A percentile compares a stretch with the other conserved stretches of the same genome.
Evolutionary conservation across 2,329 filamentous ascomycete species (phyloP).

Genomic region (Chaetoscypha palmicola): DNA sequence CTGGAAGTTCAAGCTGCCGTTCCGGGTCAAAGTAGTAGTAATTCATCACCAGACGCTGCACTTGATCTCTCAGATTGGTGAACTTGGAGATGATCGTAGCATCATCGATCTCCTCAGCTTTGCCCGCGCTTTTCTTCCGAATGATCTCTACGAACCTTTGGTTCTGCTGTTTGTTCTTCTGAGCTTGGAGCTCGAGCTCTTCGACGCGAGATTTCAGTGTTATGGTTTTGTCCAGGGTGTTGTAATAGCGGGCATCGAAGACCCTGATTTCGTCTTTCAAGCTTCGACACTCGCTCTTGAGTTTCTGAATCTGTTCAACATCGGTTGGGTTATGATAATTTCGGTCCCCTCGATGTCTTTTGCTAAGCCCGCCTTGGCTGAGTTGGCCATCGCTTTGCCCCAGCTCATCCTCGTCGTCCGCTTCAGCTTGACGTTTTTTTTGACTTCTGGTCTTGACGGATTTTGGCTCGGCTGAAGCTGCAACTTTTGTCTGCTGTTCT

Average conservation of each 20-base stretch:
- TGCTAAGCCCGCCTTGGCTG: too few species aligned
- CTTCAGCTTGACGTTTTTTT: too few species aligned
- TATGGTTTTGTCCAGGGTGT: neutral
- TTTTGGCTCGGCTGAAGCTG: too few species aligned
- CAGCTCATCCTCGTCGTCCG: too few species aligned
- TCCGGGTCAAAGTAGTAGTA: neutral
- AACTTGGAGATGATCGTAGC: neutral
- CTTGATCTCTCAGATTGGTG: constrained; percentile 5
- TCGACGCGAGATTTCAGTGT: neutral
- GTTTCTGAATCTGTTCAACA: too few species aligned
- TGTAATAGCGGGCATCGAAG: neutral
- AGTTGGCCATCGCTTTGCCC: too few species aligned
- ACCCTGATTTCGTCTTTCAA: too few species aligned
- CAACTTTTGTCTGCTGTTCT: too few species aligned
- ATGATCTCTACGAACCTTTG: neutral
- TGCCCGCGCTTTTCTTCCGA: neutral
- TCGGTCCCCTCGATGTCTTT: too few species aligned
- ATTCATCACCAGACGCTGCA: constrained; percentile 4
- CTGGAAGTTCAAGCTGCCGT: neutral
- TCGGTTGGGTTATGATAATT: too few species aligned
- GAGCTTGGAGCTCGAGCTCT: neutral
- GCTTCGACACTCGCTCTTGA: too few species aligned
- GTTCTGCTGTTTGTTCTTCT: neutral
- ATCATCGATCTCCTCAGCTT: neutral
- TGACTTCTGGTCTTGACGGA: too few species aligned